Percentiles rank a stretch among this genome's conserved stretches.
Evolutionary conservation across 2,329 filamentous ascomycete species (phyloP).

Genomic region (Didymellaceae sp.): DNA sequence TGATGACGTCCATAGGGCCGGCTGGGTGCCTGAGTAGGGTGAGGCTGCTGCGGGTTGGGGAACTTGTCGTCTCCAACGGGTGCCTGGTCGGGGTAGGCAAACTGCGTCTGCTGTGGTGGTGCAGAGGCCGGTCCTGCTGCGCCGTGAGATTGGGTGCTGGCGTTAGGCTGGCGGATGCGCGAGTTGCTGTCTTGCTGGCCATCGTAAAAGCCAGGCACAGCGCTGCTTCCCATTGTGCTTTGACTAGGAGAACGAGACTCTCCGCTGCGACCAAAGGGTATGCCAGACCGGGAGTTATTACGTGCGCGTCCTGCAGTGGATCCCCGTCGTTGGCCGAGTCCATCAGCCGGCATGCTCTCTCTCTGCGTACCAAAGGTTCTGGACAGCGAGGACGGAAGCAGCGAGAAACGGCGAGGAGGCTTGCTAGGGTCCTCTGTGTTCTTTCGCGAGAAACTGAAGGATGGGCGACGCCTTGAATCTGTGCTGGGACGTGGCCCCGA

Average conservation of each 20-base stretch:
- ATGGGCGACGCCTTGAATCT: constrained; percentile 57
- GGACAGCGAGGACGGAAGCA: constrained; percentile 58
- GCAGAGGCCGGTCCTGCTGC: constrained; percentile 40
- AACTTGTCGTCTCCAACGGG: constrained; percentile 47
- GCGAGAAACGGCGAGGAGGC: constrained; percentile 55
- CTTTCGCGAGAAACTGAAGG: constrained; percentile 58
- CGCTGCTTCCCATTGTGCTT: constrained; percentile 52
- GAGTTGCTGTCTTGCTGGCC: constrained; percentile 44
- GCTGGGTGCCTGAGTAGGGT: constrained; percentile 35
- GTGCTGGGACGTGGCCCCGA: constrained; percentile 52
- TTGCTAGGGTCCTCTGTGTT: constrained; percentile 50
- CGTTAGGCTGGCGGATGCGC: constrained; percentile 28
- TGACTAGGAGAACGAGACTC: constrained; percentile 54
- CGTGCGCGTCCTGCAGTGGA: constrained; percentile 37
- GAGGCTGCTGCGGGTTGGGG: constrained; percentile 40
- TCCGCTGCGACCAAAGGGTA: constrained; percentile 53
- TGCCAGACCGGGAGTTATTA: constrained; percentile 45
- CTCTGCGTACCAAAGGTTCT: constrained; percentile 52
- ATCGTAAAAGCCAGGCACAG: constrained; percentile 53
- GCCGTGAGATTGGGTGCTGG: constrained; percentile 23
- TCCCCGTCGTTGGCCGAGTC: constrained; percentile 30
- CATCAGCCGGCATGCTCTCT: constrained; percentile 43
- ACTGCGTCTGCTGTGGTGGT: constrained; percentile 47
- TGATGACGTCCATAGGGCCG: constrained; percentile 37
- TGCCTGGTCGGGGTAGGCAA: constrained; percentile 33